A percentile compares a stretch with the other conserved stretches of the same genome.
Evolutionary conservation across 2,329 filamentous ascomycete genomes (phyloP).

Genomic region (Xylaria sp.): DNA sequence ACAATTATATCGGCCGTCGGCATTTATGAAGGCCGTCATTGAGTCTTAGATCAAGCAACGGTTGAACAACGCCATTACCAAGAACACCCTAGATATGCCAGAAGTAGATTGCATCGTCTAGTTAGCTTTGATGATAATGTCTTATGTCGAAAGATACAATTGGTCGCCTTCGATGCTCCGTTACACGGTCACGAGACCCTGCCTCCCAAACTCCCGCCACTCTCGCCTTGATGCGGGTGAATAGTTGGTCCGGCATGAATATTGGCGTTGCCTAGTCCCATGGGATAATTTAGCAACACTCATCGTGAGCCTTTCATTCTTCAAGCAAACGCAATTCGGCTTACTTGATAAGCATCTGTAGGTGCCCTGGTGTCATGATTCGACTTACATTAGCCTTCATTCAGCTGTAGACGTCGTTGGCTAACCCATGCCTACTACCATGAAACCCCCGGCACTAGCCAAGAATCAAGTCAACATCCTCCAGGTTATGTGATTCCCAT

Average conservation of each 20-base stretch:
- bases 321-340: neutral
- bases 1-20: too few species aligned
- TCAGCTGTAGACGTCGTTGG: neutral
- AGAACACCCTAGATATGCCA: neutral
- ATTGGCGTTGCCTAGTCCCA: neutral
- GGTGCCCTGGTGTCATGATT: neutral
- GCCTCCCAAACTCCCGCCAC: neutral
- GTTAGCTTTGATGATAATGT: neutral
- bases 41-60: too few species aligned
- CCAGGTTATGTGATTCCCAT: constrained; percentile 1
- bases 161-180: neutral
- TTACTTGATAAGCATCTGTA: neutral
- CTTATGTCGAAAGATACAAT: neutral
- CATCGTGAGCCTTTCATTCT: neutral
- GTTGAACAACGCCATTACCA: too few species aligned
- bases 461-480: constrained; percentile 7
- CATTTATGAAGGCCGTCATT: too few species aligned
- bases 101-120: neutral
- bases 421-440: neutral
- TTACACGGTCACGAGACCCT: neutral
- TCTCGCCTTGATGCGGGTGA: neutral
- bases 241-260: neutral
- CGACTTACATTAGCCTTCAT: neutral
- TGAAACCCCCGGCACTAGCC: neutral
- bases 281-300: neutral